Evolutionary conservation across 352 stramenopile species (phyloP).

Genomic region (Peronospora tabacina): DNA sequence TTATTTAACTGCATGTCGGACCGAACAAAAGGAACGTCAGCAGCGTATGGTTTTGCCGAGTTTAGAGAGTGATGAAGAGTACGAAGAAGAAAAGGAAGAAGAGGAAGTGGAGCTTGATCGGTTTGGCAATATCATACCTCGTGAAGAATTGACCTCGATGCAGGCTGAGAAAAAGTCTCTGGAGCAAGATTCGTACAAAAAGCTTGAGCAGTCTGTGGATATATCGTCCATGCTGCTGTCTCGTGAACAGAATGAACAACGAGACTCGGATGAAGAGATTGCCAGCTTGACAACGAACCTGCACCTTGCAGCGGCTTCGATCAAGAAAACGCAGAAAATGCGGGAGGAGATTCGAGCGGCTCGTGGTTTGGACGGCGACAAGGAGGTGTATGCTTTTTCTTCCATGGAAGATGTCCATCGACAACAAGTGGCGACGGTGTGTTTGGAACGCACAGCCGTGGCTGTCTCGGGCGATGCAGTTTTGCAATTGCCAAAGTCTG

Average conservation of each 20-base stretch:
- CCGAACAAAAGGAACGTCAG: conserved; percentile 46
- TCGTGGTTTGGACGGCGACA: conserved; percentile 18
- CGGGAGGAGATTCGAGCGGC: conserved; percentile 34
- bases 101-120: conserved; percentile 26
- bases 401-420: conserved; percentile 67
- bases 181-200: conserved; percentile 12
- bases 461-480: conserved; percentile 67
- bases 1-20: conserved; percentile 58
- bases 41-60: conserved; percentile 53
- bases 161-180: conserved; percentile 14
- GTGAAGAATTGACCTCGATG: conserved; percentile 10
- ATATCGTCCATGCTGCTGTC: background rate
- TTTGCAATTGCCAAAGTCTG: conserved; percentile 57
- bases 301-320: conserved; percentile 33
- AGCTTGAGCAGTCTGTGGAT: background rate
- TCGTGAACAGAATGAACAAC: conserved; percentile 8
- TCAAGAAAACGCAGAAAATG: conserved; percentile 59
- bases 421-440: conserved; percentile 56
- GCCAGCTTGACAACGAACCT: conserved; percentile 53
- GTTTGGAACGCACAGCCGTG: conserved; percentile 57
- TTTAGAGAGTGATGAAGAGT: conserved; percentile 49
- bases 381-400: conserved; percentile 38
- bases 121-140: conserved; percentile 30
- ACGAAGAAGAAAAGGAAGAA: conserved; percentile 34
- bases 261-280: conserved; percentile 52